Evolutionary conservation across 495 filamentous ascomycete genomes (phyloP), one percentile per base, ranked within the genome.

Genomic region (Endocarpon pusillum): DNA sequence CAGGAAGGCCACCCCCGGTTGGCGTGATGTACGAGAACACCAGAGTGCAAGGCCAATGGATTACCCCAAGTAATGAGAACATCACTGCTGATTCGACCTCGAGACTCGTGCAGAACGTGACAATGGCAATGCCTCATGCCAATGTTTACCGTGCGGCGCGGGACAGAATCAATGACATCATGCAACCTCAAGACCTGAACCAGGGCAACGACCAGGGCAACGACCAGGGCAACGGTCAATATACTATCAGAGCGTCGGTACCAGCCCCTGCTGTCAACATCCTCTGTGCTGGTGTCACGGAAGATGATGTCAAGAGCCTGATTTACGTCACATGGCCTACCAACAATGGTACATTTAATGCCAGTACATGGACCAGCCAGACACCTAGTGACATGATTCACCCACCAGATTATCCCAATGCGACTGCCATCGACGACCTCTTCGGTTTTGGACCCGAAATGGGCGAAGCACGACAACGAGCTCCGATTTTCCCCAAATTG

Each of bases 41-140:
- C 0, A 76, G 73, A 0, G 51, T 80, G 21, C 59, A 45, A 3
- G 70, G 66, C 3, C 54, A 57, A 22, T 82, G 75, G 75, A 67
- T 81, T 32, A 54, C 66, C 9, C 23, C 23, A 25, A 25, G 23
- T 25, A 42, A 50, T 6, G 46, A 49, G 17, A 48, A 75, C 36
- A 58, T 70, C 21, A 55, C 51, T 1, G 47, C 49, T 3, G 47
- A 52, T 3, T 78, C 67, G 8, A 34, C 50, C 2, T 39, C 51
- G 20, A 57, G 77, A 24, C 53, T 75, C 28, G 47, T 82, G 38
- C 73, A 79, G 50, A 86, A 82, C 42, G 66, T 83, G 23, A 80
- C 74, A 0, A 64, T 82, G 41, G 73, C 75, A 2, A 73, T 83
- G 60, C 79, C 79, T 0, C 78, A 84, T 36, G 59, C 68, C 2